Evolutionary conservation across 2,329 filamentous ascomycete genomes (phyloP).

Genomic region (Bertia moriformis): DNA sequence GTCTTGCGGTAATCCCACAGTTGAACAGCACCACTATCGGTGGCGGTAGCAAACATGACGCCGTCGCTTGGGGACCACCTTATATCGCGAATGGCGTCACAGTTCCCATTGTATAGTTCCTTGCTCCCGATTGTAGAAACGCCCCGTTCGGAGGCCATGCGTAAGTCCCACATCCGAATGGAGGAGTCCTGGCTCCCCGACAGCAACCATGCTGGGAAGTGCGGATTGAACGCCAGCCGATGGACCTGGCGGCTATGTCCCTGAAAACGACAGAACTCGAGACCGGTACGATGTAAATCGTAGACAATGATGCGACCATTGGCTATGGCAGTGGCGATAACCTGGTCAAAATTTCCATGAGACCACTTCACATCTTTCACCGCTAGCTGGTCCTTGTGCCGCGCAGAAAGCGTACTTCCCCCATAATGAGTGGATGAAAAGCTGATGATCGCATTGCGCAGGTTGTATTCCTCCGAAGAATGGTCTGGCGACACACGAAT

Average conservation of each 20-base stretch:
- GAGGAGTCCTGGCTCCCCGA: conserved; percentile 52
- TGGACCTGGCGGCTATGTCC: conserved; percentile 54
- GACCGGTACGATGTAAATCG: conserved; percentile 42
- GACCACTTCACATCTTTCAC: conserved; percentile 57
- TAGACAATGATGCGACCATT: conserved; percentile 54
- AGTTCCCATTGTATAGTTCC: conserved; percentile 37
- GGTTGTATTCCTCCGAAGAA: conserved; percentile 47
- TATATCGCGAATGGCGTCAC: conserved; percentile 46
- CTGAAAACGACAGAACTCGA: conserved; percentile 46
- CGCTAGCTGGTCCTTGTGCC: conserved; percentile 41
- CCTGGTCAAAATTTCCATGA: conserved; percentile 40
- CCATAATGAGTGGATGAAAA: conserved; percentile 34
- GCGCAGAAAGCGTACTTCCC: conserved; percentile 23
- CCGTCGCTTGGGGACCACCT: conserved; percentile 51
- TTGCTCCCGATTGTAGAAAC: conserved; percentile 36
- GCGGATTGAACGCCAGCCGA: conserved; percentile 49
- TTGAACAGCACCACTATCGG: conserved; percentile 48
- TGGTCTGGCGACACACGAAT: conserved; percentile 39
- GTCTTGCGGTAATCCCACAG: conserved; percentile 47
- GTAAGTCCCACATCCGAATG: conserved; percentile 49
- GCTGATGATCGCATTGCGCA: conserved; percentile 43
- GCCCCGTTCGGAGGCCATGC: conserved; percentile 31
- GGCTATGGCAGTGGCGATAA: conserved; percentile 47
- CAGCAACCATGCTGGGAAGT: conserved; percentile 40
- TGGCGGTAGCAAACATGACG: conserved; percentile 47